Conservation (phyloP, 2,329 filamentous ascomycete species). For the Aspergillus amoenus region DNA sequence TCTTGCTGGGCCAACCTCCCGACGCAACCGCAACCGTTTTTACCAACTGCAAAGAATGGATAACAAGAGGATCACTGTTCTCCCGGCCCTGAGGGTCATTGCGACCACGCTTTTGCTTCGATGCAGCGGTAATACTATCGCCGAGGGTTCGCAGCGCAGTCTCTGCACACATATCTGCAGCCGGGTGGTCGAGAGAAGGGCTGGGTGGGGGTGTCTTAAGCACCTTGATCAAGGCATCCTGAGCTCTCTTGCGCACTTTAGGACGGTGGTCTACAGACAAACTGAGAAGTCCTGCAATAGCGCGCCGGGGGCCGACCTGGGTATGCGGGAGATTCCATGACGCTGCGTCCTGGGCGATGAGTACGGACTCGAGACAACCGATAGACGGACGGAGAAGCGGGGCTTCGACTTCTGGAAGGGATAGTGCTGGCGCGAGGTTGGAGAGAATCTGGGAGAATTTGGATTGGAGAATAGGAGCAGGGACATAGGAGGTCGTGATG, state of each 20-base stretch:
- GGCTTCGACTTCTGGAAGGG: slow-evolving; percentile 78
- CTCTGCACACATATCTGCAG: slow-evolving; percentile 93
- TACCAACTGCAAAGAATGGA: slow-evolving; percentile 88
- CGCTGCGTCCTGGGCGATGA: slow-evolving; percentile 81
- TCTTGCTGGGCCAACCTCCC: slow-evolving; percentile 93
- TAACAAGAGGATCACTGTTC: slow-evolving; percentile 75
- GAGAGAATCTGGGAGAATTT: slow-evolving; percentile 94
- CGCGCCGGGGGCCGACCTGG: slow-evolving; percentile 81
- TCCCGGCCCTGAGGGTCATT: slow-evolving; percentile 44
- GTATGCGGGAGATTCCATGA: slow-evolving; percentile 85
- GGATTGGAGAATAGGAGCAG: slow-evolving; percentile 81
- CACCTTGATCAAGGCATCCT: slow-evolving; percentile 82
- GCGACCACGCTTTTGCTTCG: slow-evolving; percentile 64
- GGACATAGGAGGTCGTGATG: slow-evolving; percentile 79
- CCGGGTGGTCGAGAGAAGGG: slow-evolving; percentile 89
- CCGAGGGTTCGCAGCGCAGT: slow-evolving; percentile 78
- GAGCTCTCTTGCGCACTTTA: slow-evolving; percentile 90
- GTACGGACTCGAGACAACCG: slow-evolving; percentile 87
- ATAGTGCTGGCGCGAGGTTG: slow-evolving; percentile 79
- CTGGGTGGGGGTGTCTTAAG: slow-evolving; percentile 84
- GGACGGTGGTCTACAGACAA: slow-evolving; percentile 84
- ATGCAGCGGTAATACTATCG: slow-evolving; percentile 65
- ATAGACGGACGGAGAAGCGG: slow-evolving; percentile 84
- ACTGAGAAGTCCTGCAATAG: slow-evolving; percentile 80
- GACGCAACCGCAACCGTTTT: slow-evolving; percentile 85